Base-by-base conservation (phyloP, 2,329 filamentous ascomycete species). In the Apiospora hydei region DNA sequence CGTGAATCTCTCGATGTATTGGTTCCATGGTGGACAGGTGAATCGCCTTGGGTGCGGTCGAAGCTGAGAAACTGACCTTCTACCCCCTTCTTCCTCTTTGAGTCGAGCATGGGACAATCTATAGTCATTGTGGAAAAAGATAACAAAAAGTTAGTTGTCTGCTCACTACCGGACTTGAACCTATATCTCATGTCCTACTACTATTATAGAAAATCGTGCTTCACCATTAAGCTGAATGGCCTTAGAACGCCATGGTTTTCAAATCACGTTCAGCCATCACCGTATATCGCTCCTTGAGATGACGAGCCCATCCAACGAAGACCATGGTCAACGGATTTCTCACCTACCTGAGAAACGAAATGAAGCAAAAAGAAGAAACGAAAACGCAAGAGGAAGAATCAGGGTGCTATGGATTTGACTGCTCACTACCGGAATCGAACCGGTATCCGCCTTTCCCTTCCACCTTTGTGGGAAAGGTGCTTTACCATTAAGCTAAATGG, bases 401-500 rank as follows among this genome's bases (percentile, higher is more conserved):
- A 38, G 34, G 7, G 34, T 38, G 34, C 5, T 2, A 0, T 3
- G 14, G 13, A 30, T 7, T 30, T 53, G 6, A 7, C 13, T 38
- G 30, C 53, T 61, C 16, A 21, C 53, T 11, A 38, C 30, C 8
- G 53, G 53, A 61, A 0, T 61, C 18, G 53, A 61, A 41, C 57
- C 30, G 4, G 8, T 41, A 64, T 41, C 34, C 30, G 16, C 47
- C n/a, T 24, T 47, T 21, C 18, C 4, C 57, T n/a, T 13, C 34
- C 38, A 13, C 7, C n/a, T n/a, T n/a, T n/a, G n/a, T n/a, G n/a
- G 44, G 46, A 11, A n/a, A 38, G 1, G 18, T 64, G 57, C 30
- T 64, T 64, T 64, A n/a, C 57, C 57, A n/a, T 64, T 41, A 64
- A 64, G 57, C 30, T 41, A 41, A 38, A 5, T n/a, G 18, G n/a